Conservation (phyloP, 2,329 filamentous ascomycete species). For the Phaeomoniella chlamydospora region DNA sequence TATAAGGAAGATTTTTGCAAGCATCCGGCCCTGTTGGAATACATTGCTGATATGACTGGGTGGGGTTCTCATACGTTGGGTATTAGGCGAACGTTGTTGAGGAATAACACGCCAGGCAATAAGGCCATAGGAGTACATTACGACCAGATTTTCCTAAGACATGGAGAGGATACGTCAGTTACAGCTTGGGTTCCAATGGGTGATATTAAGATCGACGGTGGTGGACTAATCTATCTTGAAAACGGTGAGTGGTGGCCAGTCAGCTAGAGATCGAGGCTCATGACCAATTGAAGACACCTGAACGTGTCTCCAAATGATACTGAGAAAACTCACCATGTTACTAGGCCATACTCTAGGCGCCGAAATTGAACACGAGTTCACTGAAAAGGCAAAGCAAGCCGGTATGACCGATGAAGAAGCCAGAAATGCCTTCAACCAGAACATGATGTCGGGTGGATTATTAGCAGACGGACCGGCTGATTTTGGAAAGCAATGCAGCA, state of each 20-base stretch:
- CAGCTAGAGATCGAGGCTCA: no score
- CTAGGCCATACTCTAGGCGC: constrained; percentile 19
- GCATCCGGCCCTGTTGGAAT: constrained; percentile 18
- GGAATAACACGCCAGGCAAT: constrained; percentile 23
- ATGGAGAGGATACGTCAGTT: constrained; percentile 18
- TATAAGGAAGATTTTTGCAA: constrained; percentile 21
- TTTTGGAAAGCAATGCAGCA: constrained; percentile 6
- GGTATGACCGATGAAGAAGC: constrained; percentile 18
- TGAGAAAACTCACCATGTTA: no score
- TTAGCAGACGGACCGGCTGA: constrained; percentile 11
- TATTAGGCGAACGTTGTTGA: constrained; percentile 20
- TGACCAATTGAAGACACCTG: no score
- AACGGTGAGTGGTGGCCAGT: no score
- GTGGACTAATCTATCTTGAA: constrained; percentile 28
- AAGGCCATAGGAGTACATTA: constrained; percentile 25
- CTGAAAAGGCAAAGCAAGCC: constrained; percentile 8
- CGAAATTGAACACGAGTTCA: constrained; percentile 24
- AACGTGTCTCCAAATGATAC: no score
- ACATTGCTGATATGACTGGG: constrained; percentile 20
- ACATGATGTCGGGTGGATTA: constrained; percentile 16
- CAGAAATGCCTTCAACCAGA: constrained; percentile 15
- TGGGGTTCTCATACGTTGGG: constrained; percentile 21
- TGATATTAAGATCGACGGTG: constrained; percentile 18
- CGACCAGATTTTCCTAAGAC: constrained; percentile 25
- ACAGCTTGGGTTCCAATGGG: constrained; percentile 24